Conservation (phyloP, 805 yeast genomes). For the Candida lessepsii region DNA sequence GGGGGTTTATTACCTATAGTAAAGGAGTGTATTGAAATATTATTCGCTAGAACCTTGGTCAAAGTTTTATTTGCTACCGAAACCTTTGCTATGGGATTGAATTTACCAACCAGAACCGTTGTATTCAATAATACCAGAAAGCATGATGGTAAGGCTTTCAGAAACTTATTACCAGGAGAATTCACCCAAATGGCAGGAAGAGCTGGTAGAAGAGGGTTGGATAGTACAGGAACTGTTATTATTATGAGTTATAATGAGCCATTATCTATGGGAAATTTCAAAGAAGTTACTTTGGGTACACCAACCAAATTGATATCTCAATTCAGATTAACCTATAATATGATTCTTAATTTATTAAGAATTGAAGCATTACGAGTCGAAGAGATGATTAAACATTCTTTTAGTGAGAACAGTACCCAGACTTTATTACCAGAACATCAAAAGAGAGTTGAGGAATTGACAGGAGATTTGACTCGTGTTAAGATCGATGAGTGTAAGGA, state of each 20-base stretch:
- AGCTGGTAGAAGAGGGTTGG: conserved; percentile 86
- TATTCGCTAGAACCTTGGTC: conserved; percentile 82
- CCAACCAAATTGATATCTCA: conserved; percentile 91
- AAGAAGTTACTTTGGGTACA: conserved; percentile 80
- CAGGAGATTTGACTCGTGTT: conserved; percentile 42
- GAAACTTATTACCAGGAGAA: conserved; percentile 90
- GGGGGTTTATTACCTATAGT: conserved; percentile 93
- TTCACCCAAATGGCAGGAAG: conserved; percentile 99
- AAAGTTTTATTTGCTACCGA: conserved; percentile 95
- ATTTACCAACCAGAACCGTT: conserved; percentile 94
- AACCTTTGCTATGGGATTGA: conserved; percentile 98
- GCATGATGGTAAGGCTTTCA: conserved; percentile 83
- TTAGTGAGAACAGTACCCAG: conserved; percentile 87
- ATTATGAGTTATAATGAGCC: conserved; percentile 81
- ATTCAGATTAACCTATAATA: conserved; percentile 90
- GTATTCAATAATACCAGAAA: conserved; percentile 82
- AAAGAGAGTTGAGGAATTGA: conserved; percentile 54
- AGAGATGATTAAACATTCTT: conserved; percentile 95
- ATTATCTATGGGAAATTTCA: conserved; percentile 54
- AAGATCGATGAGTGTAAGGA: conserved; percentile 36
- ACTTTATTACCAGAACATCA: conserved; percentile 84
- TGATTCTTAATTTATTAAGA: conserved; percentile 87
- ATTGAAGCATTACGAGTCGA: conserved; percentile 96
- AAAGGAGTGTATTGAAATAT: conserved; percentile 87
- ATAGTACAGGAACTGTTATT: conserved; percentile 90